phyloP scores from a whole-genome alignment of 192 early-diverging fungal species.

The Coemansia sp. region DNA sequence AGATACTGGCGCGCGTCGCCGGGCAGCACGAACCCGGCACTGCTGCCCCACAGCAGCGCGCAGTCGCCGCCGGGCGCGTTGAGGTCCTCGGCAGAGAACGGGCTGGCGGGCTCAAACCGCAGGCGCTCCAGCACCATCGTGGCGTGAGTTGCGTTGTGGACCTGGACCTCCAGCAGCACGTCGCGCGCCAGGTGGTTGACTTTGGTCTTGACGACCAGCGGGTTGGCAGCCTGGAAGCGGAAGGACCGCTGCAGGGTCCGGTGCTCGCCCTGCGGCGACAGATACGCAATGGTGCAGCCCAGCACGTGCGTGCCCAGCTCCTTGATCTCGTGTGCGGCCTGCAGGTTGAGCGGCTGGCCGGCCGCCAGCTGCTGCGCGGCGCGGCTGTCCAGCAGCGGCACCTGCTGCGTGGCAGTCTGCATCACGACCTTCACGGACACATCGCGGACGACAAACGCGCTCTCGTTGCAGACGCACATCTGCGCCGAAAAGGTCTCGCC shows the following conservation, averaged over 20 bases:
- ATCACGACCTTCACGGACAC: constrained; percentile 79
- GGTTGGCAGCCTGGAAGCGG: constrained; percentile 96
- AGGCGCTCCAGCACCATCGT: constrained; percentile 87
- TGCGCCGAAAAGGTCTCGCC: constrained; percentile 90
- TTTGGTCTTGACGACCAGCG: constrained; percentile 94
- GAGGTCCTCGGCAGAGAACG: constrained; percentile 61
- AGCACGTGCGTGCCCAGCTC: constrained; percentile 91
- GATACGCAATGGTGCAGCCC: constrained; percentile 83
- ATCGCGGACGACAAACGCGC: constrained; percentile 61
- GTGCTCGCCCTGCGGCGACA: constrained; percentile 62
- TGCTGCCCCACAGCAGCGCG: constrained; percentile 27
- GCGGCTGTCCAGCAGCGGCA: constrained; percentile 60
- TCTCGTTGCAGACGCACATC: constrained; percentile 88
- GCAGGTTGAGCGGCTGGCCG: constrained; percentile 67
- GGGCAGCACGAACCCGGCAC: constrained; percentile 47
- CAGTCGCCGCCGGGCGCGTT: constrained; percentile 3
- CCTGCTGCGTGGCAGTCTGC: constrained; percentile 82
- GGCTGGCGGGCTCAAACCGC: constrained; percentile 76
- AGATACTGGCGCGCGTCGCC: constrained; percentile 91
- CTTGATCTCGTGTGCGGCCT: constrained; percentile 92
- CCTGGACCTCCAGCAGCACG: constrained; percentile 89
- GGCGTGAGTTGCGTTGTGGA: constrained; percentile 79
- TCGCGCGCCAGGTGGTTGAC: constrained; percentile 71
- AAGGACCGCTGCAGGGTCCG: constrained; percentile 86
- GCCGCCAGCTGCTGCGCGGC: constrained; percentile 56